Base-by-base conservation (phyloP, 1,284 basidiomycete species). In the Gymnopus androsaceus region DNA sequence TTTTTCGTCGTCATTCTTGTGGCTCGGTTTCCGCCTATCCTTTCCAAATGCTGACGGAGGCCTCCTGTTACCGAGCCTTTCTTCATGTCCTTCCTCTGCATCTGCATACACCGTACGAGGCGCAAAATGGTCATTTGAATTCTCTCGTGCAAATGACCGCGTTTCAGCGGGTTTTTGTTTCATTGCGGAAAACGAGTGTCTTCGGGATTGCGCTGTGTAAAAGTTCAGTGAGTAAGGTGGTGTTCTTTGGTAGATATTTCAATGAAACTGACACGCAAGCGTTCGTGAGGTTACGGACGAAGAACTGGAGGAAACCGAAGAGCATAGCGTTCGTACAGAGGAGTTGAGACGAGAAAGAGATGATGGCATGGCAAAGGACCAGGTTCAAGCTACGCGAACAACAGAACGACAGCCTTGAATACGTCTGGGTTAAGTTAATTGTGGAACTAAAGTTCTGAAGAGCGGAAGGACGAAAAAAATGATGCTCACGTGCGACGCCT, bases 271-370 rank as follows among this genome's bases (percentile, higher is more conserved):
- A 53, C 51, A 28, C 34, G 48, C 48, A 37, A 38, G 36, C 14
- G n/a, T 8, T 23, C 42, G 40, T 33, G 41, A 4, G 25, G 31
- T 17, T 23, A 52, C 38, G 11, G 40, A 56, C 40, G 54, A 56
- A 33, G 54, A 49, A 30, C 47, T 34, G 40, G 54, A 41, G 23
- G 47, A 44, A 42, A 55, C 37, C n/a, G 54, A 50, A 19, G 47
- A 42, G 31, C 47, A 30, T 25, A 56, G 14, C n/a, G 41, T 44
- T 15, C 54, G 46, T 1, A 56, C 48, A 36, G 54, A 56, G 21
- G 54, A 36, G 8, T 37, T 56, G 12, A 51, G 40, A 30, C 54
- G 54, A 41, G 21, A 42, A 36, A 56, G 23, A 11, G 54, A 50
- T 15, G 30, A 6, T 11, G 54, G 51, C 54, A 56, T 56, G 41